Base-by-base conservation (phyloP, 192 early-diverging fungal genomes). In the Pilaira anomala region DNA sequence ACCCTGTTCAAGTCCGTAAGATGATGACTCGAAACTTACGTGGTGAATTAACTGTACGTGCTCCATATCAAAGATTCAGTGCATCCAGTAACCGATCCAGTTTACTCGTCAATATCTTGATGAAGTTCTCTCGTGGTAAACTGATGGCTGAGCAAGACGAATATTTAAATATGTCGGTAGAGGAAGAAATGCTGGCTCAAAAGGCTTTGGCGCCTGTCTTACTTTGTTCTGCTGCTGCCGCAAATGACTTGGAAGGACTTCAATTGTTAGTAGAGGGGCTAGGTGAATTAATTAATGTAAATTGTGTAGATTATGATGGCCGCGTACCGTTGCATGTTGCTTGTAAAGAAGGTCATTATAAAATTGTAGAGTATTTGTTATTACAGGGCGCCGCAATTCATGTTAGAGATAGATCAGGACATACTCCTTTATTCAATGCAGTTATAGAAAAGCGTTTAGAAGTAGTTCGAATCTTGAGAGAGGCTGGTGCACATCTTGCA, bases 331-430 rank as follows among this genome's bases (percentile, higher is more conserved):
- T 98, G 48, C 96, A 98, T 69, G 82, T 94, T 41, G 95, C 95
- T 1, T 87, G 88, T 40, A 74, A 83, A 16, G 87, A 88, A 24
- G 89, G 90, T 16, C 86, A 94, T 60, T 65, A 87, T 5, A 77
- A 79, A 3, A 83, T 88, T 8, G 89, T 91, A 0, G 80, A 89
- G 40, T 93, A 89, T 50, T 63, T 97, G 49, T 68, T 97, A 5
- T 70, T 76, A 26, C 83, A 89, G 62, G 97, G 97, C 2, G 92
- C 95, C 4, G 92, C 89, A 30, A 90, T 98, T 18, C 96, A 99
- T 69, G 78, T 87, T 21, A 84, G 94, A 4, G 96, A 97, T 76
- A 79, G 87, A 30, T 82, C 85, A 48, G 93, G 94, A 0, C 96
- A 94, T 63, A 94, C 93, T 5, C 93, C 95, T 1, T 71, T 99